phyloP scores from a whole-genome alignment of 2,329 filamentous ascomycete species.

The Pseudogymnoascus verrucosus region DNA sequence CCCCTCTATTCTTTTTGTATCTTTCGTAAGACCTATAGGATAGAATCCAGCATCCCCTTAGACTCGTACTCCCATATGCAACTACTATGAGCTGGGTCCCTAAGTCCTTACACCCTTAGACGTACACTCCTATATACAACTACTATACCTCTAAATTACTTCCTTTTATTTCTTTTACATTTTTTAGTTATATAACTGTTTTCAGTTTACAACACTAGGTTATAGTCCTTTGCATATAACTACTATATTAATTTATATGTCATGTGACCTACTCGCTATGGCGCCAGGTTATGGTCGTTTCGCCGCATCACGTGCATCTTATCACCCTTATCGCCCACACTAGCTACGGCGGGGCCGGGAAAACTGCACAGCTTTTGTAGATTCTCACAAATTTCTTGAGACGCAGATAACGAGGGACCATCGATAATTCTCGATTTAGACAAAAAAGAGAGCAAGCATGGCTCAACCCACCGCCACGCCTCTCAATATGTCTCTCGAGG shows the following conservation, averaged over 20 bases:
- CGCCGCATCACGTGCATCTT: background rate
- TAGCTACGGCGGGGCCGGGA: constrained; percentile 10
- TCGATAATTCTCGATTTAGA: constrained; percentile 8
- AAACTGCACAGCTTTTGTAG: constrained; percentile 10
- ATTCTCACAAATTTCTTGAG: constrained; percentile 18
- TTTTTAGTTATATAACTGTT: too few species aligned
- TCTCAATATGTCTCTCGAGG: constrained; percentile 57
- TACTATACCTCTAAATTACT: too few species aligned
- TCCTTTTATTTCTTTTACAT: too few species aligned
- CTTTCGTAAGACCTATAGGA: too few species aligned
- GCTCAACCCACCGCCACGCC: constrained; percentile 23
- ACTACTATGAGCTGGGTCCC: too few species aligned
- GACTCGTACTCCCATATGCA: too few species aligned
- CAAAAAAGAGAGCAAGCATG: constrained; percentile 12
- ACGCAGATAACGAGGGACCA: constrained; percentile 7
- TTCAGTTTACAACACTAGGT: background rate
- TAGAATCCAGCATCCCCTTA: too few species aligned
- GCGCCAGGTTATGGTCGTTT: too few species aligned
- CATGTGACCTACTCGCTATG: background rate
- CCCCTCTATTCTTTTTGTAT: too few species aligned
- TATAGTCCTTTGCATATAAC: background rate
- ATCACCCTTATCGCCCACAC: background rate
- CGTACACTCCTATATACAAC: too few species aligned
- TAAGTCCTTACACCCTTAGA: too few species aligned
- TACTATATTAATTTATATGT: background rate